Base-by-base conservation (phyloP, 495 filamentous ascomycete genomes). In the Niebla homalea region DNA sequence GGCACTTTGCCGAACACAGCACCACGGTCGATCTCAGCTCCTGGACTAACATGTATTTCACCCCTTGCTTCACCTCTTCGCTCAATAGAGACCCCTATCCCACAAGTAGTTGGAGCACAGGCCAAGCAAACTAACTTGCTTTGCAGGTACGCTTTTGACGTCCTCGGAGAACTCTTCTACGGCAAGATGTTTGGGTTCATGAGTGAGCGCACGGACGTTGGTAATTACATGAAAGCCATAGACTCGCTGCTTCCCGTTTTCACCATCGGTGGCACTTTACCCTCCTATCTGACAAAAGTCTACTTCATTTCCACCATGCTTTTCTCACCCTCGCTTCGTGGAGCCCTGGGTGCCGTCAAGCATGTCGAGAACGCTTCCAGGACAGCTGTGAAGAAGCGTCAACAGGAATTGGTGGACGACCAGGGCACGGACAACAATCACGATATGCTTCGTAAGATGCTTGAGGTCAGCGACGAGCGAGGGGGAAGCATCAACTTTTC, bases 151-250 rank as follows among this genome's bases (percentile, higher is more conserved):
- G 60, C 61, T 12, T 64, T 61, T 48, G 65, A 69, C 45, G 57
- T 65, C 2, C 49, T 69, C 50, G 62, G 66, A 12, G 65, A 69
- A 44, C 57, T 69, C 32, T 69, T 57, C 50, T 69, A 62, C 39
- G 53, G 65, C 43, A 58, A 58, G n/a, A 63, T 58, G 52, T 67
- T 66, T 44, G 65, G 64, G 20, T 67, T 67, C 43, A 60, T 67
- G 21, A 46, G 58, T 36, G 36, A 60, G 26, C 52, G 58, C 16
- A 55, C 43, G 0, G 59, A 67, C 42, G 41, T 55, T 16, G 41
- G 61, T 16, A 58, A 59, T 21, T 61, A 59, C 22, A 57, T 63
- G 32, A 52, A 58, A 56, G 50, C 56, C 12, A 40, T 65, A 1
- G 49, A 61, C 12, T 48, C 45, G 20, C 52, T 58, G 22, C 58